Conservation (phyloP, 2,329 filamentous ascomycete species). For the Ophiostoma quercus region DNA sequence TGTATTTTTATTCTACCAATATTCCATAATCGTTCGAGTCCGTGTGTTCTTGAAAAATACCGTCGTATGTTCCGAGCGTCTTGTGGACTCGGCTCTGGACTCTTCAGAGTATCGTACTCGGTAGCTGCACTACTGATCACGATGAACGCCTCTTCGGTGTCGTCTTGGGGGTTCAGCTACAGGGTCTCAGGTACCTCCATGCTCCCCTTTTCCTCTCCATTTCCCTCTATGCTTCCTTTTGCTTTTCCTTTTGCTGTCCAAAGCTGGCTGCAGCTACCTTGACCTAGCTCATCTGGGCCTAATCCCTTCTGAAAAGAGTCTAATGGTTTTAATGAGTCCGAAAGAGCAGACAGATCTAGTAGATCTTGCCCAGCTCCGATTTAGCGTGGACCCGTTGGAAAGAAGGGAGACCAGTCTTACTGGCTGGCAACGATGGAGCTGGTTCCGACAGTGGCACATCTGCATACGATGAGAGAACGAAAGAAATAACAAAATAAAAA, state of each 20-base stretch:
- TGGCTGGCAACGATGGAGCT: neutral
- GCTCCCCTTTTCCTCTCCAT: neutral
- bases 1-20: neutral
- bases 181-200: neutral
- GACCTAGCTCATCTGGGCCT: neutral
- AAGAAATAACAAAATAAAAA: neutral
- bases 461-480: neutral
- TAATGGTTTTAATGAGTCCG: neutral
- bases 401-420: neutral
- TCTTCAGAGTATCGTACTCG: neutral
- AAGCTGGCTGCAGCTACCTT: neutral
- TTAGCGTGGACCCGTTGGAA: neutral
- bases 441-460: neutral
- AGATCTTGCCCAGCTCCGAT: neutral
- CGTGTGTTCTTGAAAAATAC: neutral
- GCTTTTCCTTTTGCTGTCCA: neutral
- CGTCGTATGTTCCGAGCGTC: neutral
- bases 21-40: slow-evolving; percentile 1
- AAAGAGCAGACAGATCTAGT: neutral
- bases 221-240: neutral
- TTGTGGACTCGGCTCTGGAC: neutral
- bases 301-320: neutral
- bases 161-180: neutral
- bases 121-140: neutral
- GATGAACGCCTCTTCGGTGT: neutral